Conservation (phyloP, 2,329 filamentous ascomycete species). For the Onygenales sp. region DNA sequence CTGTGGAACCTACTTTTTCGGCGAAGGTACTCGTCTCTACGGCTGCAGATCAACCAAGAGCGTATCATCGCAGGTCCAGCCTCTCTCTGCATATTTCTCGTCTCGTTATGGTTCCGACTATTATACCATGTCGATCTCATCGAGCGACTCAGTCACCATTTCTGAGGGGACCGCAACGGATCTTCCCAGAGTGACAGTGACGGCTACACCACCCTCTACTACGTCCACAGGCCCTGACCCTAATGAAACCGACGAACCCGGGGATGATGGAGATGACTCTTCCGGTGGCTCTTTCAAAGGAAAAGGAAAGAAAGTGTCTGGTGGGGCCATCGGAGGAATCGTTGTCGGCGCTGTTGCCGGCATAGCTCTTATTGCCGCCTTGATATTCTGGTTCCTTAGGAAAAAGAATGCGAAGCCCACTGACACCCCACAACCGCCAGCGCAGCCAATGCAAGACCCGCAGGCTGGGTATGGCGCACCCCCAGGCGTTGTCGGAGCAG, state of each 20-base stretch:
- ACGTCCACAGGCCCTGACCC: neutral
- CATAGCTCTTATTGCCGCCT: conserved; percentile 7
- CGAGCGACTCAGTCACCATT: neutral
- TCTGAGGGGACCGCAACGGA: neutral
- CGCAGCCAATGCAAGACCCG: conserved; percentile 1
- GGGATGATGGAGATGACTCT: neutral
- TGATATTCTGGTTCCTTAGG: conserved; percentile 10
- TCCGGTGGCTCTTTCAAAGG: neutral
- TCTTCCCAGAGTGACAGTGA: neutral
- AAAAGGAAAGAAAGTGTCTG: neutral
- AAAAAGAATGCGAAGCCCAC: conserved; percentile 5
- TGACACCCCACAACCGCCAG: neutral
- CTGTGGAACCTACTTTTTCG: conserved; percentile 13
- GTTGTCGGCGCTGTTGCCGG: conserved; percentile 10
- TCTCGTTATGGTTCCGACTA: conserved; percentile 11
- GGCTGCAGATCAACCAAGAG: conserved; percentile 9
- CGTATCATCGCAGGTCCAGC: conserved; percentile 7
- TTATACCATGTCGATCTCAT: neutral
- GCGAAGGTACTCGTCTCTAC: conserved; percentile 5
- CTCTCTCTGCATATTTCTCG: conserved; percentile 11
- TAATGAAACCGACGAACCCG: neutral
- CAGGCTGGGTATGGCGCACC: neutral
- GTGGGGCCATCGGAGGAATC: conserved; percentile 12
- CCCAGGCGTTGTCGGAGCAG: conserved; percentile 1
- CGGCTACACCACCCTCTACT: neutral